A percentile compares a stretch with the other conserved stretches of the same genome.
Evolutionary conservation across 148 eudicot genomes (phyloP).

Genomic region (Nepenthes mirabilis): DNA sequence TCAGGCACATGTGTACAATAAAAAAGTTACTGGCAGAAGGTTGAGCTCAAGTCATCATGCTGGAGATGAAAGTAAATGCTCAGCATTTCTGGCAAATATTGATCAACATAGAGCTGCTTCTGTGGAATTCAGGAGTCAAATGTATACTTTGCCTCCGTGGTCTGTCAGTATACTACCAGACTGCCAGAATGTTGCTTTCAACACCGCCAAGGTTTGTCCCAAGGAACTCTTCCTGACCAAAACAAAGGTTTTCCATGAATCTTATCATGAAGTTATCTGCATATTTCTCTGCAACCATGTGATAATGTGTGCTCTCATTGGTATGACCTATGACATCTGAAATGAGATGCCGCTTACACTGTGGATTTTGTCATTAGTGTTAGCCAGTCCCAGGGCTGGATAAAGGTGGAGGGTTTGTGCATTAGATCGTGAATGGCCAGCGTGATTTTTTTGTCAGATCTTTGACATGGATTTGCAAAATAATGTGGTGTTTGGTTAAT

Average conservation of each 20-base stretch:
- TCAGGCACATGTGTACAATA: conserved; percentile 77
- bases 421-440: no score
- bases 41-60: conserved; percentile 7
- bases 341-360: no score
- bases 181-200: conserved; percentile 74
- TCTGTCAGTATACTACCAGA: conserved; percentile 96
- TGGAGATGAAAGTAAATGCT: conserved; percentile 34
- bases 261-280: no score
- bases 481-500: no score
- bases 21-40: conserved; percentile 11
- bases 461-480: no score
- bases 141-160: conserved; percentile 83
- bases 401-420: no score
- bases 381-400: no score
- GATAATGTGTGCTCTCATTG: no score
- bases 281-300: no score
- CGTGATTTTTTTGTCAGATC: no score
- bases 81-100: conserved; percentile 96
- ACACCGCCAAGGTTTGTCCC: conserved; percentile 70
- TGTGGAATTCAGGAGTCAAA: conserved; percentile 54
- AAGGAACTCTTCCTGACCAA: background rate
- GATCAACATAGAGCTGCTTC: conserved; percentile 51
- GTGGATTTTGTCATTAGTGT: no score
- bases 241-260: background rate
- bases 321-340: no score